Evolutionary conservation across 495 filamentous ascomycete genomes (phyloP).

Genomic region (Sphaerosporella brunnea): DNA sequence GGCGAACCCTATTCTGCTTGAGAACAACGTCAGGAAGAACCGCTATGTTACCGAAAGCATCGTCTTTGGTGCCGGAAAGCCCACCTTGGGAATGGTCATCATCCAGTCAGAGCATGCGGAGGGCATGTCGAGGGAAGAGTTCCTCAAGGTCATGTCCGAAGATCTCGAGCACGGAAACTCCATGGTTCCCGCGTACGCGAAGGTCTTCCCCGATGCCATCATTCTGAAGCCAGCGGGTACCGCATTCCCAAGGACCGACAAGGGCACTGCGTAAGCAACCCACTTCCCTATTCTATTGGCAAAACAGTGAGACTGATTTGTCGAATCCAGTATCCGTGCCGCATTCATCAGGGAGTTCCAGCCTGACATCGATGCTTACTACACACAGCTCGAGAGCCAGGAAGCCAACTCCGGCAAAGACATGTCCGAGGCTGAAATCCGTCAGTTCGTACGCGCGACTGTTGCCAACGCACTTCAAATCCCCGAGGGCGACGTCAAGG

Average conservation of each 20-base stretch:
- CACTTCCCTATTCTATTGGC: neutral
- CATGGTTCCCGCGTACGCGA: slow-evolving; percentile 19
- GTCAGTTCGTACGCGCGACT: slow-evolving; percentile 7
- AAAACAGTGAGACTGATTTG: neutral
- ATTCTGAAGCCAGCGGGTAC: slow-evolving; percentile 8
- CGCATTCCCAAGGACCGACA: slow-evolving; percentile 18
- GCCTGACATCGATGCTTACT: slow-evolving; percentile 15
- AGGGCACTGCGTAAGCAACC: slow-evolving; percentile 11
- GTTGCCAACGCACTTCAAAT: slow-evolving; percentile 6
- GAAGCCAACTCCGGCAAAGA: slow-evolving; percentile 4
- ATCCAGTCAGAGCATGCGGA: slow-evolving; percentile 7
- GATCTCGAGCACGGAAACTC: slow-evolving; percentile 12
- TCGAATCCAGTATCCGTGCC: slow-evolving; percentile 10
- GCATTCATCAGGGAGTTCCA: slow-evolving; percentile 16
- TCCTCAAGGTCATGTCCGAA: slow-evolving; percentile 12
- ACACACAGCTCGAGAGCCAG: slow-evolving; percentile 6
- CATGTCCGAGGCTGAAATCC: slow-evolving; percentile 8
- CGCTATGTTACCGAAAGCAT: slow-evolving; percentile 13
- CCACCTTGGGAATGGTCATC: slow-evolving; percentile 18
- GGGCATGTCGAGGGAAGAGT: slow-evolving; percentile 7
- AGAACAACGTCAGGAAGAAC: slow-evolving; percentile 10
- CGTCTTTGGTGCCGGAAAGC: slow-evolving; percentile 12
- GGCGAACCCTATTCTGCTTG: slow-evolving; percentile 29
- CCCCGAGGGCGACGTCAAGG: slow-evolving; percentile 1
- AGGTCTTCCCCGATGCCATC: slow-evolving; percentile 16